Evolutionary conservation across 1,284 basidiomycete genomes (phyloP), one percentile per base, ranked within the genome.

Genomic region (Volvariella volvacea): DNA sequence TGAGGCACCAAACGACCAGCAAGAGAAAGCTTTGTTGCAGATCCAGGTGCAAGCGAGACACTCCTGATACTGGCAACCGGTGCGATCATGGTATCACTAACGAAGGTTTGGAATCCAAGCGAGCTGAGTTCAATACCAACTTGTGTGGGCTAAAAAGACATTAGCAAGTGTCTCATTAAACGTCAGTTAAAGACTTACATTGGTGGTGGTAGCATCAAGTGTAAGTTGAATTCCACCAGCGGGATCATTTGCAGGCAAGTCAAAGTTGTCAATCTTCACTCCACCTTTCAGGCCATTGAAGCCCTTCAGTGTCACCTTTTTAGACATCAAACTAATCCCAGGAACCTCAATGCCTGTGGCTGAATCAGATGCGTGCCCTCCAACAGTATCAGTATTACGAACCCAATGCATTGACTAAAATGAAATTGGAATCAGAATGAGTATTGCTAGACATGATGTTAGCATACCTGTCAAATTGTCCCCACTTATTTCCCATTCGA

Each of bases 151-250:
- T 82, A 46, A 38, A 39, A 15, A 17, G 34, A 45, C 8, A 43
- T 46, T 30, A 41, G n/a, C n/a, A 40, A n/a, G 14, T 19, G 34
- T 25, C 21, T 49, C 42, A 20, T 16, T 4, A 12, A 50, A 22
- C n/a, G 8, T 31, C 16, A 38, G 14, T 22, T 20, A 33, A n/a
- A 39, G 16, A 55, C 74, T 52, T 43, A 81, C 79, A 55, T 88
- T 90, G 10, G 70, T 66, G 20, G 82, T 68, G 14, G 71, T 74
- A 1, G 83, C 75, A 42, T 80, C 65, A 9, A 88, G 66, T 1
- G 79, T 83, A 39, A 90, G 66, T 48, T 76, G 75, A 48, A 90
- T 81, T 33, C 86, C 86, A n/a, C 87, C 88, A 2, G 72, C 75
- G 1, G 83, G 81, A 52, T 88, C 84, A 56, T 90, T 74, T 17